Evolutionary conservation across 2,329 filamentous ascomycete species (phyloP), one percentile per base, ranked within the genome.

Genomic region (Fusarium goolgardi): DNA sequence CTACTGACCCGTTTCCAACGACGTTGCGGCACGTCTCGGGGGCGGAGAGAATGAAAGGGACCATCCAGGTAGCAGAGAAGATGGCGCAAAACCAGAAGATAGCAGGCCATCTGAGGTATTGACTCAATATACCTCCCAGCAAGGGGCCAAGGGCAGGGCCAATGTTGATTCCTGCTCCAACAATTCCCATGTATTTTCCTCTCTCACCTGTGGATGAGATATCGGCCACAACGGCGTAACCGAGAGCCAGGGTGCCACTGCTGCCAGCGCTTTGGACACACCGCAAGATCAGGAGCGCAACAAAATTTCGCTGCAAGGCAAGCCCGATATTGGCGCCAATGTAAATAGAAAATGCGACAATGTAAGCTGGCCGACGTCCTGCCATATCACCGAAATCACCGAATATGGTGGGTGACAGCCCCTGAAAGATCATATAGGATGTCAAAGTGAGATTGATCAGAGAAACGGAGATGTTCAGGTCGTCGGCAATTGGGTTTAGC

Each of bases 81-180:
- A 91, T 89, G 37, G 85, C 82, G 57, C 90, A 82, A 71, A 91
- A 90, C 89, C 89, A 91, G 71, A 91, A 91, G 57, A 91, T 87
- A 55, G 85, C 82, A n/a, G 85, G 80, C 90, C 90, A 92, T 11
- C 87, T 88, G 1, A 90, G 81, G 63, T 85, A 90, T 66, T 90
- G 81, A 20, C 84, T 83, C 20, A 93, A 76, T 2, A 91, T 66
- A 1, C 90, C 90, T 16, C 90, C 90, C 5, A 92, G 79, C 1
- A 90, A 83, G 0, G 90, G 89, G 0, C 86, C 84, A 6, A 88
- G 56, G 1, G 85, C 78, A 4, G 85, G 84, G 0, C 84, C 85
- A 31, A 91, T 73, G 5, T 89, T 86, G 55, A 85, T 80, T 18
- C 85, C 88, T 6, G 82, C 83, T 32, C 84, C 85, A n/a, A 89